phyloP scores from a whole-genome alignment of 1,139 yeast species.

The Suhomyces kunorum region DNA sequence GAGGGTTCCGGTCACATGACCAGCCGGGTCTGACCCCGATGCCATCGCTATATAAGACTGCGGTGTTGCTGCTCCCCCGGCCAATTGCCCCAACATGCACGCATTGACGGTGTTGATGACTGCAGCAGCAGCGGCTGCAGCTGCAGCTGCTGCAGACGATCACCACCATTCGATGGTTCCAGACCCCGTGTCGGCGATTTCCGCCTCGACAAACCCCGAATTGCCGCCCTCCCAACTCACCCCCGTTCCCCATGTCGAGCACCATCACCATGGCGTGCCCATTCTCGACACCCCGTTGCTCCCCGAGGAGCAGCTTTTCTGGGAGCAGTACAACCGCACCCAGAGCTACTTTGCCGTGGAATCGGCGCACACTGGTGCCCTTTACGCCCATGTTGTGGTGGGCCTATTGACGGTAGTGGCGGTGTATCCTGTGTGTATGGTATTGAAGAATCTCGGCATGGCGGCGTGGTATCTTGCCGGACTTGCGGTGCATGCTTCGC shows the following conservation, averaged over 20 bases:
- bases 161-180: not conserved
- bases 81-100: constrained; percentile 1
- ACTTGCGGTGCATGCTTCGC: constrained; percentile 51
- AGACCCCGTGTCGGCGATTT: not conserved
- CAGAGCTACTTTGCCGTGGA: constrained; percentile 63
- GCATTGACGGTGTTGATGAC: constrained; percentile 3
- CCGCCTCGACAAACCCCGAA: not conserved
- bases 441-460: constrained; percentile 60
- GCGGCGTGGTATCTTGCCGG: constrained; percentile 56
- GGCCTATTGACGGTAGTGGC: constrained; percentile 51
- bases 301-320: constrained; percentile 71
- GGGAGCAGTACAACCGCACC: constrained; percentile 83
- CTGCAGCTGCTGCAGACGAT: not conserved
- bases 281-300: constrained; percentile 67
- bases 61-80: constrained; percentile 1
- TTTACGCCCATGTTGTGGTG: constrained; percentile 57
- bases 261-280: constrained; percentile 71
- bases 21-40: not conserved
- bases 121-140: constrained; percentile 7
- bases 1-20: constrained; percentile 23
- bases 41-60: constrained; percentile 9
- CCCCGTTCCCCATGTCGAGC: constrained; percentile 54
- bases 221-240: not conserved
- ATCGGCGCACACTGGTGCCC: constrained; percentile 49
- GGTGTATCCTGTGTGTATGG: constrained; percentile 69